Conservation (phyloP, 371 early-diverging fungal species). For the Lichtheimia ramosa region DNA sequence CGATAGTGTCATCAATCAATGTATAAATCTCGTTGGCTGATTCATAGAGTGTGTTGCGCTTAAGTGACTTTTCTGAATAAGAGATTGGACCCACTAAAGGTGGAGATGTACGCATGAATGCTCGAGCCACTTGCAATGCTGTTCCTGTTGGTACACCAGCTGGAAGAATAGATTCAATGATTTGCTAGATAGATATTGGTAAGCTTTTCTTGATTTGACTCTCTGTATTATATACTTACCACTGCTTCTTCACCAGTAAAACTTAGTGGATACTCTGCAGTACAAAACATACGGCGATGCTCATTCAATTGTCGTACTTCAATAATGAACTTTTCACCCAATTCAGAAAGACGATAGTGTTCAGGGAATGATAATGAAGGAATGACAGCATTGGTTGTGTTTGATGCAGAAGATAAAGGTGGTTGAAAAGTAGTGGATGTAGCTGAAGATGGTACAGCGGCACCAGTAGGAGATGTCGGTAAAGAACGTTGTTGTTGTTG, state of each 20-base stretch:
- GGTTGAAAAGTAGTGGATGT: background rate
- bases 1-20: constrained; percentile 21
- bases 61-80: constrained; percentile 36
- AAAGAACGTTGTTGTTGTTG: background rate
- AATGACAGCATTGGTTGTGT: background rate
- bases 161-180: constrained; percentile 14
- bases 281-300: constrained; percentile 21
- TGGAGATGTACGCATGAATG: constrained; percentile 27
- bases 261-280: constrained; percentile 27
- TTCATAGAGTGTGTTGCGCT: constrained; percentile 34
- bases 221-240: constrained; percentile 14
- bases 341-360: constrained; percentile 15
- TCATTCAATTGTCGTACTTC: constrained; percentile 17
- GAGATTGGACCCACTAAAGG: constrained; percentile 29
- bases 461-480: background rate
- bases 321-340: constrained; percentile 14
- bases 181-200: constrained; percentile 4
- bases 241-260: constrained; percentile 35
- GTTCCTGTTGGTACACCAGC: constrained; percentile 7
- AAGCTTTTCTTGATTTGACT: background rate
- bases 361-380: constrained; percentile 13
- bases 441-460: background rate
- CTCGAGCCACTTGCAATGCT: constrained; percentile 24
- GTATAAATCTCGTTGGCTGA: constrained; percentile 35
- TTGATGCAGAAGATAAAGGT: background rate